Conservation (phyloP, 2,329 filamentous ascomycete species). For the Domatiomyces globalis region DNA sequence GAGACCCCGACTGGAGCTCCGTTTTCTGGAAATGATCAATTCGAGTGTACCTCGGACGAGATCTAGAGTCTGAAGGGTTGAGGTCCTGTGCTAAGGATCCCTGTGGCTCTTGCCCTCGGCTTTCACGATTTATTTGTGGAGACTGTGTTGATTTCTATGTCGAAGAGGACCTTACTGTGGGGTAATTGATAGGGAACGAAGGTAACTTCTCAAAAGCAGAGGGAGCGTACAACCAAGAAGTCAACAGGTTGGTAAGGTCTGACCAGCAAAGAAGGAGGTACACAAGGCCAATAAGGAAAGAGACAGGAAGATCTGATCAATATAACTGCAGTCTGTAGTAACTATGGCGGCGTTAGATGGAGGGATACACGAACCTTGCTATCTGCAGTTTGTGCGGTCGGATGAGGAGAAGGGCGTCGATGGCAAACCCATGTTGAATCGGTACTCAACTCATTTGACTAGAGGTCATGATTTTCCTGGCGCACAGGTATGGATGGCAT, state of each 20-base stretch:
- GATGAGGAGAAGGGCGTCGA: slow-evolving; percentile 38
- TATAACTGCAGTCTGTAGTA: neutral
- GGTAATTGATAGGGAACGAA: too few species aligned
- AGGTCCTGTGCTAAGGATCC: too few species aligned
- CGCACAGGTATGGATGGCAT: slow-evolving; percentile 50
- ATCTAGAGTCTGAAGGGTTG: too few species aligned
- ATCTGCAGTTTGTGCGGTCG: slow-evolving; percentile 44
- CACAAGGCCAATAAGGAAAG: too few species aligned
- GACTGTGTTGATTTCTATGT: too few species aligned
- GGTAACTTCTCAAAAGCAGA: too few species aligned
- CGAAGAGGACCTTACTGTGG: too few species aligned
- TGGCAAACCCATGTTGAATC: slow-evolving; percentile 58
- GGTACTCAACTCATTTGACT: slow-evolving; percentile 72
- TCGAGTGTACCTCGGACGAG: too few species aligned
- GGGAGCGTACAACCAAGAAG: neutral
- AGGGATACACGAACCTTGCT: slow-evolving; percentile 26
- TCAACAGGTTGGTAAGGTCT: neutral
- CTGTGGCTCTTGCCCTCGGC: too few species aligned
- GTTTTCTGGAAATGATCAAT: neutral
- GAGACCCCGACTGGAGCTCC: too few species aligned
- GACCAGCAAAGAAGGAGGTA: neutral
- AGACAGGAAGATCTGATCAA: neutral
- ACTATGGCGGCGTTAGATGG: slow-evolving; percentile 1
- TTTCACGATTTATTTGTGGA: too few species aligned
- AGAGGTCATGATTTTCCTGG: slow-evolving; percentile 80